A percentile compares a stretch with the other conserved stretches of the same genome.
Conservation (phyloP, 805 yeast genomes). For the Ogataea philodendri region DNA sequence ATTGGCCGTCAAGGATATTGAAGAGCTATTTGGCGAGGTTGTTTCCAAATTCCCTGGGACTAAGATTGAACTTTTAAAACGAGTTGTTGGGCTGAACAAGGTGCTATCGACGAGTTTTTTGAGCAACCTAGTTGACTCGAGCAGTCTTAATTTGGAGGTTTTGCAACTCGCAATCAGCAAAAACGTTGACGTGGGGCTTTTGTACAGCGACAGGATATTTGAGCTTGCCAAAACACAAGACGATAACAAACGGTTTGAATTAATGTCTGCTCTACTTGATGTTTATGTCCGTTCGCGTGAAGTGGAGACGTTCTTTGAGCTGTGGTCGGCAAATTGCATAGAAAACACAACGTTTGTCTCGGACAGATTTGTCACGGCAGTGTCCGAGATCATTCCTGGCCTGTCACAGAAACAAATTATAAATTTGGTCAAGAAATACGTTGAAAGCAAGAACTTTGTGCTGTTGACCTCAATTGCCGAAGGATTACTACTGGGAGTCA, state of each 20-base stretch:
- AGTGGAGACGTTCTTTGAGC: conserved; percentile 43
- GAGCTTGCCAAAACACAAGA: conserved; percentile 3
- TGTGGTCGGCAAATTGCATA: conserved; percentile 38
- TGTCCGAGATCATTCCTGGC: conserved; percentile 41
- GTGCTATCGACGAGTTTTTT: conserved; percentile 54
- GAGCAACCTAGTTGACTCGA: conserved; percentile 36
- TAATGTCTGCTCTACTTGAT: conserved; percentile 24
- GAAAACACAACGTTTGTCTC: conserved; percentile 20
- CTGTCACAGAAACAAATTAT: conserved; percentile 49
- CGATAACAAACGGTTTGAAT: neutral
- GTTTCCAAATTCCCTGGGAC: conserved; percentile 38
- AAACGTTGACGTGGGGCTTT: conserved; percentile 58
- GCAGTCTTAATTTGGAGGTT: conserved; percentile 39
- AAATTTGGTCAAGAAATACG: conserved; percentile 24
- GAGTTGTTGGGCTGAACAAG: conserved; percentile 50
- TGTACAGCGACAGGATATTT: conserved; percentile 38
- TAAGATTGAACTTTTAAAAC: conserved; percentile 43
- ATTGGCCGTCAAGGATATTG: conserved; percentile 41
- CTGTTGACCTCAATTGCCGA: conserved; percentile 33
- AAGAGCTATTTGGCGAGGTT: conserved; percentile 46
- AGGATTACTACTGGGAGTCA: conserved; percentile 39
- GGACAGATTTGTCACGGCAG: conserved; percentile 34
- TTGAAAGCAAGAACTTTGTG: conserved; percentile 15
- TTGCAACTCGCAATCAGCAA: conserved; percentile 47
- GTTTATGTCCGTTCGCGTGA: conserved; percentile 61